Evolutionary conservation across 768 basidiomycete species (phyloP), one percentile per base, ranked within the genome.

Genomic region (Gymnopilus dilepis): DNA sequence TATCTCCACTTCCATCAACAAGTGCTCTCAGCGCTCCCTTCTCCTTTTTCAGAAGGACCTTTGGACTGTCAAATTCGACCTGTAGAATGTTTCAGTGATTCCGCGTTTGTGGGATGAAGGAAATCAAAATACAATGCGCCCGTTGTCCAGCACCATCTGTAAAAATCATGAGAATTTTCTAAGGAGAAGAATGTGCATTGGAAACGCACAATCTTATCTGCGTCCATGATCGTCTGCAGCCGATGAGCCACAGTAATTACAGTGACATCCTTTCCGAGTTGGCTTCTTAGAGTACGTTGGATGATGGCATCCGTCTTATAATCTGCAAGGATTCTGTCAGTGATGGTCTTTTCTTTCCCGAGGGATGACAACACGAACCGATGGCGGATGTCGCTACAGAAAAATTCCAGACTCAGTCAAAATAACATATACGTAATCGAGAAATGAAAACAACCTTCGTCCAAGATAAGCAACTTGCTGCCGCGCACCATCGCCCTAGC

Each of bases 161-260:
- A 38, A 31, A 24, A 31, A 24, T 21, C 30, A 22, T 48, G 28
- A 28, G 30, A 26, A 72, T 24, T 74, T 74, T 33, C 12, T 30
- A 34, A 6, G 31, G 4, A 22, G 11, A 34, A 28, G 22, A 31
- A n/a, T 6, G 12, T 6, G 33, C n/a, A 4, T 28, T 4, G 4
- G 31, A 1, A 38, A 73, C 82, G 41, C 56, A 83, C 79, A 56
- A 83, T 78, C 65, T 78, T 82, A 75, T 86, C 84, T 70, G 88
- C 81, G 74, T 91, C 86, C 72, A 91, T 86, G 53, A 90, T 84
- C 0, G 88, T 90, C 61, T 84, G 82, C 9, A 90, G 77, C 38
- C 88, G 76, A 74, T 92, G 91, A 5, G 91, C 90, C 43, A 92
- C 85, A 5, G 86, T 87, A 28, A 90, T 75, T 26, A 89, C 70